Evolutionary conservation across 2,329 filamentous ascomycete genomes (phyloP), one percentile per base, ranked within the genome.

Genomic region (Cladosporium sp.): DNA sequence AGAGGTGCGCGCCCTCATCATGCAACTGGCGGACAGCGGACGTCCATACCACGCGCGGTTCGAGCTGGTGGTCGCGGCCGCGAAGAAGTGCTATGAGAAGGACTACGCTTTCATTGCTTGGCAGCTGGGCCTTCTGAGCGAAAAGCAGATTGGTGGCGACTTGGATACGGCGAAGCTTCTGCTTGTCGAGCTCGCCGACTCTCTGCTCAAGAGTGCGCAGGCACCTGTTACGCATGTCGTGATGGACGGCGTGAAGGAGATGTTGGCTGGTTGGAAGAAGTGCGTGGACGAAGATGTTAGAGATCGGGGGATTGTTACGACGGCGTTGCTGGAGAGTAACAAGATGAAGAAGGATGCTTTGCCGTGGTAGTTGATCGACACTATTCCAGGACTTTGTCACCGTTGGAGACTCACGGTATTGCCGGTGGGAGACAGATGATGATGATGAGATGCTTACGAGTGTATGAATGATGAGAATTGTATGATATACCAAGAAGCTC

Each of bases 31-130:
- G 5, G 28, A 2, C 12, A 25, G 49, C 6, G 28, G 49, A 9
- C 49, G 56, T 7, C 39, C 56, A 11, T 59, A 59, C n/a, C 49
- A 59, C n/a, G 20, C 22, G 8, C 47, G 20, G 3, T 45, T 52
- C 39, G 37, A 52, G 7, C 39, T 43, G 12, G 39, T 52, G 2
- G n/a, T 19, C 9, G 49, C 51, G 4, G 47, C 39, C 2, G 38
- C 50, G 19, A 52, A 59, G 56, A 19, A 38, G 15, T 56, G 54
- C 54, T 56, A 56, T 9, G 54, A 56, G 42, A 22, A 56, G 17
- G 42, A 56, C 4, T 56, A 42, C 30, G 54, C 54, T 5, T 47
- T 25, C 20, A 22, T 56, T 6, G 54, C 54, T 5, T 47, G 30
- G 42, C 30, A 25, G n/a, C 3, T 56, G 20, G 54, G 54, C 15